These are phyloP conservation scores for Termitomyces sp. DNA, from an alignment of 768 basidiomycete species.

Conservation along the genomic window DNA sequence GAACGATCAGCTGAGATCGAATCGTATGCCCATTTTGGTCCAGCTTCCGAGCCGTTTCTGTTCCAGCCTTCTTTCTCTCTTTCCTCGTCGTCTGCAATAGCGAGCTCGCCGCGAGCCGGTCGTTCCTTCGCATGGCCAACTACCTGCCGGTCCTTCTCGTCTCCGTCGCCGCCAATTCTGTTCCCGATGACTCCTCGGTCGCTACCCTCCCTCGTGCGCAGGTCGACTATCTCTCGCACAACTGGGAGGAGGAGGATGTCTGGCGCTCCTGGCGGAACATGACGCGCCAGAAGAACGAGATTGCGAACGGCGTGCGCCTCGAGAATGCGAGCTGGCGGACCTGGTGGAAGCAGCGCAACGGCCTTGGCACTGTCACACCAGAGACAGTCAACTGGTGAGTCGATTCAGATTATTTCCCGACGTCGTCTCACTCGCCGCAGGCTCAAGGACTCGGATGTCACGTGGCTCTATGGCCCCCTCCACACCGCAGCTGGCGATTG, in stretches of 20 bases:
- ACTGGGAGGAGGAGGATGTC: conserved; percentile 98
- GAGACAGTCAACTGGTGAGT: conserved; percentile 97
- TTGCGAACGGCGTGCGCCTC: conserved; percentile 88
- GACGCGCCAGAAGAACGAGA: conserved; percentile 98
- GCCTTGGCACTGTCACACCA: conserved; percentile 90
- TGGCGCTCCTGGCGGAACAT: conserved; percentile 98
- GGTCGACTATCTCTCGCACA: conserved; percentile 97
- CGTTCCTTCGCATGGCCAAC: conserved; percentile 46
- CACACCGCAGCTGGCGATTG: conserved; percentile 94
- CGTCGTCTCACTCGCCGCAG: conserved; percentile 34
- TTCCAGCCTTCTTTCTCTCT: conserved; percentile 2
- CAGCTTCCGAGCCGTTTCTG: conserved; percentile 2
- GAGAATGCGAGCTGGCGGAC: conserved; percentile 99
- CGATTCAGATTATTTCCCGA: conserved; percentile 1
- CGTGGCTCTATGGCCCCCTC: conserved; percentile 97
- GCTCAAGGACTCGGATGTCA: conserved; percentile 99
- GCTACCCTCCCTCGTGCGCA: conserved; percentile 86
- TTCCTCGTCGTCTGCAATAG: conserved; percentile 8
- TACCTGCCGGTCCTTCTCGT: conserved; percentile 70
- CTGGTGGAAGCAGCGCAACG: conserved; percentile 99
- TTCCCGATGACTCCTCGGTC: conserved; percentile 75
- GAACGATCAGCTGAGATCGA: conserved; percentile 19
- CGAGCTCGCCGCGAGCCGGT: conserved; percentile 9
- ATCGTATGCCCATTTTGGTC: conserved; percentile 8
- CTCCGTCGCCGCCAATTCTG: conserved; percentile 52